Percentiles rank a stretch among this genome's conserved stretches.
Evolutionary conservation across 192 early-diverging fungal genomes (phyloP).

Genomic region (Backusella tarrabulga): DNA sequence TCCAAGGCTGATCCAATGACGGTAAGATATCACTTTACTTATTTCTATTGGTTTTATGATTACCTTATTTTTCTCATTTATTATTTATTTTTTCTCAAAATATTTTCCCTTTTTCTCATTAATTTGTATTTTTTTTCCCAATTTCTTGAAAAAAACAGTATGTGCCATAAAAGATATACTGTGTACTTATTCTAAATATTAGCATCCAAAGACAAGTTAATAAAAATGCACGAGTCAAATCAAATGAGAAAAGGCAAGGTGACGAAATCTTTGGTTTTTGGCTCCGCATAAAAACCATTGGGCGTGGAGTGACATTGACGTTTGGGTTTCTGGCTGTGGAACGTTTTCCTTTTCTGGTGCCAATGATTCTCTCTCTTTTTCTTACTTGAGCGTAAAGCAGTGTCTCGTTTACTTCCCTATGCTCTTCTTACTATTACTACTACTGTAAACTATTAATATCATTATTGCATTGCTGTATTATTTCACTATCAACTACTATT

Average conservation of each 20-base stretch:
- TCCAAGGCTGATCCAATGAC: too few relatives aligned
- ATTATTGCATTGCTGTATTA: neutral
- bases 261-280: neutral
- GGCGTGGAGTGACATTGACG: neutral
- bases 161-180: neutral
- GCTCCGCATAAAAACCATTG: neutral
- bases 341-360: neutral
- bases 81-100: too few relatives aligned
- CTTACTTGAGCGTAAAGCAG: neutral
- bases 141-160: too few relatives aligned
- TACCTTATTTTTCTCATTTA: too few relatives aligned
- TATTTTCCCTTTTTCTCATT: too few relatives aligned
- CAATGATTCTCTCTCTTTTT: neutral
- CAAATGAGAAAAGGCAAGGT: neutral
- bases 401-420: neutral
- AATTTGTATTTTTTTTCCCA: too few relatives aligned
- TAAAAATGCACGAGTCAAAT: neutral
- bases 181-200: neutral
- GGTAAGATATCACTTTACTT: too few relatives aligned
- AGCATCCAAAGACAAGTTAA: too few relatives aligned
- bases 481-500: neutral
- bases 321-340: neutral
- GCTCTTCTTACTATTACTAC: neutral
- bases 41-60: too few relatives aligned
- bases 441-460: neutral